A percentile compares a stretch with the other conserved stretches of the same genome.
Evolutionary conservation across 768 basidiomycete genomes (phyloP).

Genomic region (Xerocomus brunneocitrinus): DNA sequence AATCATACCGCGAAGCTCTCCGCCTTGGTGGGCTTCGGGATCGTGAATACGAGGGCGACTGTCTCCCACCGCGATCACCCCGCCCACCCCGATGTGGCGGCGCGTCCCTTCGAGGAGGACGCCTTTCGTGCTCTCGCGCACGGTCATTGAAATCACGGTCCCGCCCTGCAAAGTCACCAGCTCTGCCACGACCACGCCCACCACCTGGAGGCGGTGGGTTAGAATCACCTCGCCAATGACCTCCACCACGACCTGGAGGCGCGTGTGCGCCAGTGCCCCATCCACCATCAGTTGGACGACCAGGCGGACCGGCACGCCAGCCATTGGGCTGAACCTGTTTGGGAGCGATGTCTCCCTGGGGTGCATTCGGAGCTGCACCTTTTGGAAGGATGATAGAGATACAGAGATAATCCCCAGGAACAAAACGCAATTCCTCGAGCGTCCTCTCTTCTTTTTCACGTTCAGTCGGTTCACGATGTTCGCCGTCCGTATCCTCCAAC

Average conservation of each 20-base stretch:
- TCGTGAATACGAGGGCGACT: constrained; percentile 34
- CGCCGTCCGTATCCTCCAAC: constrained; percentile 43
- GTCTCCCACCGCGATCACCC: constrained; percentile 39
- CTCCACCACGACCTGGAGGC: constrained; percentile 49
- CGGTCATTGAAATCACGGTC: constrained; percentile 34
- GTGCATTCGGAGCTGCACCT: constrained; percentile 39
- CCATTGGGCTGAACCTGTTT: constrained; percentile 33
- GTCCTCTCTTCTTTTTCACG: constrained; percentile 62
- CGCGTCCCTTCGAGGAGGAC: constrained; percentile 47
- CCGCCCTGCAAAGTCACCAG: constrained; percentile 31
- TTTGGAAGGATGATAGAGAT: constrained; percentile 75
- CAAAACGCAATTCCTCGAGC: constrained; percentile 73
- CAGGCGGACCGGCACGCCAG: constrained; percentile 34
- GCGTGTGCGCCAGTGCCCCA: constrained; percentile 42
- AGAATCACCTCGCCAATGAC: constrained; percentile 75
- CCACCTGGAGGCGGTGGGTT: constrained; percentile 41
- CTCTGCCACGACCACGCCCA: constrained; percentile 39
- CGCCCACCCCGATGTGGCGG: constrained; percentile 45
- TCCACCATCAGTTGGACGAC: constrained; percentile 42
- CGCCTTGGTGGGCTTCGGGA: constrained; percentile 43
- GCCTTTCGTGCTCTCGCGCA: constrained; percentile 42
- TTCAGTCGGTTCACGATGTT: constrained; percentile 34
- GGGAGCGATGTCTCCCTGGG: constrained; percentile 44
- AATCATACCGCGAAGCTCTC: constrained; percentile 31
- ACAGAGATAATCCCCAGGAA: constrained; percentile 76